Base-by-base conservation (phyloP, 352 stramenopile genomes). In the Phytophthora melonis region DNA sequence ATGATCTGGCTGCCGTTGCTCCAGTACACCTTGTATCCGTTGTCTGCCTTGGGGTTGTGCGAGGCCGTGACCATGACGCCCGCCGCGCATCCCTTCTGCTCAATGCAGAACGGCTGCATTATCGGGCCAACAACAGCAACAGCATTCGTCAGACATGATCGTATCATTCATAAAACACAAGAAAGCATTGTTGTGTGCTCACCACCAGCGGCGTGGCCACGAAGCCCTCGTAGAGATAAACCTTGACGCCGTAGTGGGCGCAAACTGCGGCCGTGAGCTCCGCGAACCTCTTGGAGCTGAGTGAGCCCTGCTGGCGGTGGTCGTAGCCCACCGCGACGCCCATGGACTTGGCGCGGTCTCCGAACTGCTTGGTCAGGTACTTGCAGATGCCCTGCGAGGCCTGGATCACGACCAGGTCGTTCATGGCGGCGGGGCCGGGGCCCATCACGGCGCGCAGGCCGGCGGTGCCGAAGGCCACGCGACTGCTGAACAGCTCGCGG, bases 11-110 rank as follows among this genome's bases (percentile, higher is more conserved):
- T 97, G 47, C 92, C 98, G 74, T 98, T 98, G 52, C 71, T 80
- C 91, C 95, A 98, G 80, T 98, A 98, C 0, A 98, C 91, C 77
- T 99, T 99, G 87, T 99, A 99, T 43, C 98, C 98, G 82, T 99
- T 96, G 88, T 99, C 98, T 7, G 70, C 81, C 79, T 99, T 99
- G 8, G 98, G 98, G 88, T 99, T 99, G 82, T 99, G 98, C 58
- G 94, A 99, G 19, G 98, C 98, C 25, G 96, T 98, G 53, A 98
- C 93, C 94, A 98, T 98, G 34, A 98, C 85, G 23, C 95, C 95
- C 3, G 88, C 91, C 3, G 86, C 89, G 39, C 89, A 95, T 39
- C 80, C 65, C 65, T 93, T 93, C 56, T 93, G 80, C 62, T 96
- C 79, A 13, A 97, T 91, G 66, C 77, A 90, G 63, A 92, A 97